These are phyloP conservation scores for Trichoderma hamatum DNA, from an alignment of 2,329 filamentous ascomycete genomes.

Conservation along the genomic window DNA sequence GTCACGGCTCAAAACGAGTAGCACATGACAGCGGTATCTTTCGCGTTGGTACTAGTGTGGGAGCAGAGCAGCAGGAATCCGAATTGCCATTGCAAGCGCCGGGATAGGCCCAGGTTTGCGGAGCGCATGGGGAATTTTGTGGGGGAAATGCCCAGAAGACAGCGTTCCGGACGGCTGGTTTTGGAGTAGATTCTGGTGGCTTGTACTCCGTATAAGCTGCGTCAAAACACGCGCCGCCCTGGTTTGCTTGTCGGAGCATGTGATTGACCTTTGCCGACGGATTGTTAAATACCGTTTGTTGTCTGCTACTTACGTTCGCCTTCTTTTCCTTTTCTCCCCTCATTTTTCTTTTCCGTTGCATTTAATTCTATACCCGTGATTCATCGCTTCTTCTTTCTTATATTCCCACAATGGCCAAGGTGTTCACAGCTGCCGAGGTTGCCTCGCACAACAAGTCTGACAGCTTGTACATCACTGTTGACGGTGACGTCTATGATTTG, in stretches of 20 bases:
- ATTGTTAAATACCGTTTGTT: conserved; percentile 13
- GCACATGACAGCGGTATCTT: background rate
- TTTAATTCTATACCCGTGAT: background rate
- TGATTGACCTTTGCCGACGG: conserved; percentile 27
- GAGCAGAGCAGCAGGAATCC: background rate
- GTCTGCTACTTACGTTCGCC: background rate
- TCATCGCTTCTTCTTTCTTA: background rate
- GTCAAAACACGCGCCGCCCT: background rate
- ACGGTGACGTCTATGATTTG: conserved; percentile 94
- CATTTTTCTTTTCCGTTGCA: background rate
- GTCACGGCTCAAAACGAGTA: background rate
- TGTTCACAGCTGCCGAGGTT: conserved; percentile 82
- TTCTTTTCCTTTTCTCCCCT: background rate
- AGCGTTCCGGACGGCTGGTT: background rate
- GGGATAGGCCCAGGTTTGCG: background rate
- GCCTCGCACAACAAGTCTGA: conserved; percentile 87
- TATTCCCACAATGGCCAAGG: conserved; percentile 73
- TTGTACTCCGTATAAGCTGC: background rate
- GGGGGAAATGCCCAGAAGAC: conserved; percentile 10
- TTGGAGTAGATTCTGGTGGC: background rate
- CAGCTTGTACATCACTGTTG: conserved; percentile 86
- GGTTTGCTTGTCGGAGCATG: conserved; percentile 8
- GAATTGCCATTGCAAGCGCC: background rate
- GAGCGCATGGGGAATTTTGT: conserved; percentile 5
- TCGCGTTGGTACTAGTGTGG: background rate